phyloP scores from a whole-genome alignment of 441 rosid genomes.

The Pelargonium myrrhifolium region DNA sequence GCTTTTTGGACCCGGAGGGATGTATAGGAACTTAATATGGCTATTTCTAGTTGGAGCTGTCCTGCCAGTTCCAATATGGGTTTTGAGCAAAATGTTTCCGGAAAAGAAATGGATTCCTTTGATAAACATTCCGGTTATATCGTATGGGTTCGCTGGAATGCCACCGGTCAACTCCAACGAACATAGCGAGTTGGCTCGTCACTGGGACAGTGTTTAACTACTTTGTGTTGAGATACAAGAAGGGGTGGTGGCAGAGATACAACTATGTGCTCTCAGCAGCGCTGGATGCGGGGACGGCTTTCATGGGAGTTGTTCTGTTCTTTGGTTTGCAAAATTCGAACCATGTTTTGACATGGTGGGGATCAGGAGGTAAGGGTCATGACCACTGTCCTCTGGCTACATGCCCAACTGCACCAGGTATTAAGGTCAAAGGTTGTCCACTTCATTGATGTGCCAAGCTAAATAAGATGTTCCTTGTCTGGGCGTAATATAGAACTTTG shows the following conservation, averaged over 20 bases:
- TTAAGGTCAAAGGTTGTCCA: constrained; percentile 44
- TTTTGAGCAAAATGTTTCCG: constrained; percentile 59
- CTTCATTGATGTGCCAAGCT: constrained; percentile 34
- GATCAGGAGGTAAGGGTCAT: constrained; percentile 30
- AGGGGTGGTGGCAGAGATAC: constrained; percentile 81
- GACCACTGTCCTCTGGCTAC: constrained; percentile 64
- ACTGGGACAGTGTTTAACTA: constrained; percentile 75
- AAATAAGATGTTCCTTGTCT: too few relatives aligned
- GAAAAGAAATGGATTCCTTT: constrained; percentile 64
- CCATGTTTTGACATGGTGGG: constrained; percentile 73
- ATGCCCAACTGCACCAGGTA: neutral
- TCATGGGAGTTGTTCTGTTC: constrained; percentile 91
- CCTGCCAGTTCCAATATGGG: constrained; percentile 65
- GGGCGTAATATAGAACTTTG: too few relatives aligned
- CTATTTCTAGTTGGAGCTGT: constrained; percentile 66
- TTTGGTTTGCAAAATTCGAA: constrained; percentile 75
- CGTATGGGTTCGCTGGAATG: constrained; percentile 65
- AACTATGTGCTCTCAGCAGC: constrained; percentile 87
- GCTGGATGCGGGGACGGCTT: constrained; percentile 90
- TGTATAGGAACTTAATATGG: constrained; percentile 64
- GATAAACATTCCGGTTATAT: constrained; percentile 70
- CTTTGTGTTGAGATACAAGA: constrained; percentile 53
- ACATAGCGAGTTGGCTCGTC: constrained; percentile 64
- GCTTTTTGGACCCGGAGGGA: constrained; percentile 60
- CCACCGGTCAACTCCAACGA: constrained; percentile 73